These are phyloP conservation scores for Saraca asoca DNA, from an alignment of 331 rosid species.

Conservation along the genomic window DNA sequence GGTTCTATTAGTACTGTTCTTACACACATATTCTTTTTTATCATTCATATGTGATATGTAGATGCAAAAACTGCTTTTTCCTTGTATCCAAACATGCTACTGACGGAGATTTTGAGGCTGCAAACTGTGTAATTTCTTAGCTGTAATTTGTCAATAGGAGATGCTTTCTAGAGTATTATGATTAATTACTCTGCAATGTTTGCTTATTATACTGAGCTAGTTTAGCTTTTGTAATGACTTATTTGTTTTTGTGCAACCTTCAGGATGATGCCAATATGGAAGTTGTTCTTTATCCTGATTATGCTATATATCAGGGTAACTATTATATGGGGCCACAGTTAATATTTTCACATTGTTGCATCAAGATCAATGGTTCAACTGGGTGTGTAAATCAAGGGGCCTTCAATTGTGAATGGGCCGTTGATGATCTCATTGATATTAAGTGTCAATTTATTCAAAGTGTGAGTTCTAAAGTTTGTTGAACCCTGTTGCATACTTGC, in stretches of 20 bases:
- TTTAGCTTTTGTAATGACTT: conserved; percentile 32
- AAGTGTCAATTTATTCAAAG: conserved; percentile 58
- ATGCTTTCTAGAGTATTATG: conserved; percentile 1
- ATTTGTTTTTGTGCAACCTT: conserved; percentile 39
- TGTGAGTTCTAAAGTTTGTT: conserved; percentile 56
- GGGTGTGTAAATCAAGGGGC: conserved; percentile 44
- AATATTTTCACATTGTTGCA: conserved; percentile 58
- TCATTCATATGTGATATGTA: no score
- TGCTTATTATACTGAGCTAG: not conserved
- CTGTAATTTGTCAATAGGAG: conserved; percentile 5
- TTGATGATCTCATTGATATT: conserved; percentile 62
- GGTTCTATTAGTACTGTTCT: no score
- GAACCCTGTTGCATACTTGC: conserved; percentile 6
- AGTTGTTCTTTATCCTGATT: conserved; percentile 83
- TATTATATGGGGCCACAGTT: conserved; percentile 59
- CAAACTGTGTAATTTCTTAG: conserved; percentile 1
- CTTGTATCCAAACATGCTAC: no score
- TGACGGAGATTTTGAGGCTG: no score
- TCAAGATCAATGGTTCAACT: conserved; percentile 64
- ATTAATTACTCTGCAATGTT: not conserved
- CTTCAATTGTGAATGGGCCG: conserved; percentile 66
- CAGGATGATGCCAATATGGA: conserved; percentile 61
- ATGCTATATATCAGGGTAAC: conserved; percentile 64
- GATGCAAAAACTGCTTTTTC: no score
- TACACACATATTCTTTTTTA: no score